Percentiles rank a stretch among this genome's conserved stretches.
Conservation (phyloP, 768 basidiomycete species). For the Mycena maculata region DNA sequence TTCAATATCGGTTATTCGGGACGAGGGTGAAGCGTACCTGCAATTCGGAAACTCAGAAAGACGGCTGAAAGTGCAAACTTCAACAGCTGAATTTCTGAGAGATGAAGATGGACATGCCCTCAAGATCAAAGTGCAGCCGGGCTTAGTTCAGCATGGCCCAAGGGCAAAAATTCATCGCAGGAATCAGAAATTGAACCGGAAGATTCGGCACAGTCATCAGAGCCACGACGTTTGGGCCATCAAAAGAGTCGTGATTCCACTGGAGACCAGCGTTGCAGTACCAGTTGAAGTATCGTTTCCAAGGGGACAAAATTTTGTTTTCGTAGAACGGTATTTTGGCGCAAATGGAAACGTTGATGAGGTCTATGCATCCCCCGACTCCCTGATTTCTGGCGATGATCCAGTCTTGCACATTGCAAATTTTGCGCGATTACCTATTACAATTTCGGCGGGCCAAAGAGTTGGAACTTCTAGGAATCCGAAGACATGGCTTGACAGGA, state of each 20-base stretch:
- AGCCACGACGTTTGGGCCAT: slow-evolving; percentile 25
- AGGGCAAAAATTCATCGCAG: background rate
- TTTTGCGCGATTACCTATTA: slow-evolving; percentile 6
- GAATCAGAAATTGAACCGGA: slow-evolving; percentile 5
- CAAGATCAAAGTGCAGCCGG: background rate
- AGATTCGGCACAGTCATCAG: background rate
- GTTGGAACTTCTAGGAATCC: slow-evolving; percentile 26
- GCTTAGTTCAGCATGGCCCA: background rate
- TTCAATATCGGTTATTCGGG: slow-evolving; percentile 41
- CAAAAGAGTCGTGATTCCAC: slow-evolving; percentile 25
- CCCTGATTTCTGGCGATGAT: slow-evolving; percentile 17
- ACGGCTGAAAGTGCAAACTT: slow-evolving; percentile 1
- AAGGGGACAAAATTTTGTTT: slow-evolving; percentile 1
- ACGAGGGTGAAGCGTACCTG: slow-evolving; percentile 15
- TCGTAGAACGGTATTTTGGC: slow-evolving; percentile 27
- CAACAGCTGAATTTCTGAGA: background rate
- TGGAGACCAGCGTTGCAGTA: slow-evolving; percentile 16
- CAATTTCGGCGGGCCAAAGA: slow-evolving; percentile 22
- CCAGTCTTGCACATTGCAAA: background rate
- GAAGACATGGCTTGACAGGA: slow-evolving; percentile 26
- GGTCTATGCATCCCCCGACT: slow-evolving; percentile 26
- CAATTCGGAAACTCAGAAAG: slow-evolving; percentile 10
- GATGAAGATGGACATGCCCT: slow-evolving; percentile 16
- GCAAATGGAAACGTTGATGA: slow-evolving; percentile 10
- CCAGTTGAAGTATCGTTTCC: slow-evolving; percentile 10